phyloP scores from a whole-genome alignment of 768 basidiomycete species.

The Rubroboletus satanas region DNA sequence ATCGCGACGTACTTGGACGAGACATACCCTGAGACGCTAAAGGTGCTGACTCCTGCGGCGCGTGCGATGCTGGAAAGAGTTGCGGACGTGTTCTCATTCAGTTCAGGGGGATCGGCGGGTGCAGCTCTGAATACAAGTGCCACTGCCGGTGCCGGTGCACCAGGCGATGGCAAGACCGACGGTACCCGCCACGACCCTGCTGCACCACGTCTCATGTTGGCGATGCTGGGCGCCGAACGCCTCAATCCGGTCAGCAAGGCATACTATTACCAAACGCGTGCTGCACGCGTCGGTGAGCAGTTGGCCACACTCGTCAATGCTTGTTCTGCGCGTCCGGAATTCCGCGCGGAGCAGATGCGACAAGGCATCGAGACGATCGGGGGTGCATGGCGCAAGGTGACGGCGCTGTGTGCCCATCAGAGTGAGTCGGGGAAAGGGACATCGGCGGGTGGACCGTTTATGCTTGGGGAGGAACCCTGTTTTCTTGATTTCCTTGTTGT shows the following conservation, averaged over 20 bases:
- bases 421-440: neutral
- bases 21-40: conserved; percentile 42
- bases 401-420: conserved; percentile 8
- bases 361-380: conserved; percentile 13
- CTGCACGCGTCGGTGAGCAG: conserved; percentile 31
- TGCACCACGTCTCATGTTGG: conserved; percentile 14
- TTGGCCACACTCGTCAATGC: conserved; percentile 31
- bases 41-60: conserved; percentile 34
- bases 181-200: neutral
- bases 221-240: conserved; percentile 21
- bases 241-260: conserved; percentile 33
- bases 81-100: conserved; percentile 11
- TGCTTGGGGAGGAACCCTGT: conserved; percentile 16
- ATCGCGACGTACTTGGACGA: conserved; percentile 53
- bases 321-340: conserved; percentile 25
- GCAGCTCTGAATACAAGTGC: neutral
- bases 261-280: conserved; percentile 40
- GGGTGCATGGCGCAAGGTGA: conserved; percentile 27
- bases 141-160: neutral
- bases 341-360: conserved; percentile 22
- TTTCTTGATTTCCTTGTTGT: conserved; percentile 22
- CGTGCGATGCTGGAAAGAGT: conserved; percentile 34
- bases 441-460: neutral
- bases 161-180: neutral
- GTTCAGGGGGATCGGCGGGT: neutral